Evolutionary conservation across 176 grass and related monocot species (phyloP).

Genomic region (Bonia amplexicaulis): DNA sequence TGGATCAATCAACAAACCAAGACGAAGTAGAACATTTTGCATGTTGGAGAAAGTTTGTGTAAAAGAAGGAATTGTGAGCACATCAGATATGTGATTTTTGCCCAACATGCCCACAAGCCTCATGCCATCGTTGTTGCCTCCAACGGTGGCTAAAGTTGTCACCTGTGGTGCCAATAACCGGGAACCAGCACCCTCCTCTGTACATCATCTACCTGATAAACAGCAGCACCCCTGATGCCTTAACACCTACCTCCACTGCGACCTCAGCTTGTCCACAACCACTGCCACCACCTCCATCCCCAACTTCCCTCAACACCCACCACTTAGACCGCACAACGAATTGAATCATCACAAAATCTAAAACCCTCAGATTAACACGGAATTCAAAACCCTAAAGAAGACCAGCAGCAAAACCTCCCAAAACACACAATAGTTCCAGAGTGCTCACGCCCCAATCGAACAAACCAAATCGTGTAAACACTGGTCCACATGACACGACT

Average conservation of each 20-base stretch:
- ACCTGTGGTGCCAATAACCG: neutral
- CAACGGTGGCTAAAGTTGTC: neutral
- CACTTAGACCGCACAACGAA: too few relatives aligned
- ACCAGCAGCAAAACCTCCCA: neutral
- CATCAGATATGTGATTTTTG: neutral
- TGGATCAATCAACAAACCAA: neutral
- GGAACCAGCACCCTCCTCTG: neutral
- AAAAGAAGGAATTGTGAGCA: neutral
- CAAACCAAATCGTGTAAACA: neutral
- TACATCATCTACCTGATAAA: neutral
- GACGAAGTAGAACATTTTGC: neutral
- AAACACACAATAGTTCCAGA: neutral
- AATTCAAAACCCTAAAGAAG: neutral
- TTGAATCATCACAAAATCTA: neutral
- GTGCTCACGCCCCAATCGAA: neutral
- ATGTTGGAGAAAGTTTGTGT: neutral
- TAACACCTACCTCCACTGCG: neutral
- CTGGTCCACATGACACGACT: neutral
- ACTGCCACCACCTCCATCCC: too few relatives aligned
- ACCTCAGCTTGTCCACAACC: neutral
- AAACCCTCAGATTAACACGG: neutral
- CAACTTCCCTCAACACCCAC: too few relatives aligned
- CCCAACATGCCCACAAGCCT: neutral
- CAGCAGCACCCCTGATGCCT: neutral
- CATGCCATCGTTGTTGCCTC: neutral